Evolutionary conservation across 495 filamentous ascomycete genomes (phyloP), one percentile per base, ranked within the genome.

Genomic region (Aspergillus biplanus): DNA sequence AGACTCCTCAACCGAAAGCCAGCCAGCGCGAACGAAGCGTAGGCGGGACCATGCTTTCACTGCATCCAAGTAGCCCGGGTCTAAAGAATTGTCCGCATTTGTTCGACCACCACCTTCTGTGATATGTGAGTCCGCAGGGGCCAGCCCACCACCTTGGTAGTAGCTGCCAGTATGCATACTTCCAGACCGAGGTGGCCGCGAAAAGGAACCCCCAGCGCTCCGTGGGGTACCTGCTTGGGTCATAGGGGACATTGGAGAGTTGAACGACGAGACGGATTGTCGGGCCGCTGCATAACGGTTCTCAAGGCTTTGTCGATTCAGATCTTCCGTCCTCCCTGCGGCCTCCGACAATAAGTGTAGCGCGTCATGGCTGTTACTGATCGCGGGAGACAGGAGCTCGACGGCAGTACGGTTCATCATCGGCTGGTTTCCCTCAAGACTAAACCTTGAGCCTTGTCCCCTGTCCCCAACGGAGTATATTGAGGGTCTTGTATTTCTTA

Each of bases 1-100:
- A 1, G 90, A 93, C 73, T 99, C 95, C 66, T 88, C 86, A 2
- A 94, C 92, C 0, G 92, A 97, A 68, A 99, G 93, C 95, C 95
- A 99, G 21, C 95, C 95, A 7, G 92, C 92, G 55, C 92, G 89
- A 18, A 98, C 94, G 73, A 98, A 97, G 59, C 93, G 87, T 68
- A 96, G 88, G 65, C 91, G 85, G 9, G 90, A 88, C 95, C 95
- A 99, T 9, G 91, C 90, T 67, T 87, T 89, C 57, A 97, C 71
- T 6, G 92, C 92, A 63, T 91, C 87, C 37, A 79, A 72, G 63
- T 72, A 78, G 6, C 72, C 73, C 9, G 74, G 71, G 47, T 77
- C 76, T 32, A 69, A 71, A 13, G 64, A 52, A 66, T 69, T 67
- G 54, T 64, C 61, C 15, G 73, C 52, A 44, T 70, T 72, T 12